Evolutionary conservation across 805 yeast genomes (phyloP), one percentile per base, ranked within the genome.

Genomic region (Candida qinlingensis): DNA sequence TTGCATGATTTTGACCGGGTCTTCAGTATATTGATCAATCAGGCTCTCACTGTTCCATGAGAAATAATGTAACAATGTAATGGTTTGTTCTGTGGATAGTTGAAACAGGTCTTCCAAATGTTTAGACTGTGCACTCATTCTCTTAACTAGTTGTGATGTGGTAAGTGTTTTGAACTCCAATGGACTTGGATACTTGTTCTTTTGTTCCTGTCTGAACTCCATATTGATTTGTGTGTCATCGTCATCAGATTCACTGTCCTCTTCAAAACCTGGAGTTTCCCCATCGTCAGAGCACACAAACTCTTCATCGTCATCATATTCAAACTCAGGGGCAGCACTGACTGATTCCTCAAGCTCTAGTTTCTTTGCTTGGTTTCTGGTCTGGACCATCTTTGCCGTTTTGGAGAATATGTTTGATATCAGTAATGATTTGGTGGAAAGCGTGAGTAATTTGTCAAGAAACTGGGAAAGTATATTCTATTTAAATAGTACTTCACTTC

Each of bases 1-100:
- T 2, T 50, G 42, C 10, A 67, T 54, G 7, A 78, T 63, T 3
- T 57, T 57, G 10, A 62, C 67, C 37, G 73, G 68, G 35, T 71
- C 68, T 25, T 72, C 77, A 47, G 81, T 72, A 63, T 74, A 81
- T 34, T 68, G 71, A 46, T 83, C 88, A 51, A 82, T 60, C 44
- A 83, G 59, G 46, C 70, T 68, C 48, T 81, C 84, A 36, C 75
- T 74, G 55, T 81, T 81, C 87, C 87, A 83, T 25, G 72, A 69
- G 61, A 68, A 80, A 41, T 68, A 61, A 35, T 76, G 71, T 43
- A 81, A 62, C 37, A 83, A 56, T 4, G 74, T 61, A 9, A 74
- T 60, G 13, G 80, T 69, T 25, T 69, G 69, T 33, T 69, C 72
- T 8, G 49, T 48, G 4, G 72, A 64, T 1, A 76, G 46, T 33